Percentiles rank a stretch among this genome's conserved stretches.
Evolutionary conservation across 495 filamentous ascomycete genomes (phyloP).

Genomic region (Penicillium odoratum): DNA sequence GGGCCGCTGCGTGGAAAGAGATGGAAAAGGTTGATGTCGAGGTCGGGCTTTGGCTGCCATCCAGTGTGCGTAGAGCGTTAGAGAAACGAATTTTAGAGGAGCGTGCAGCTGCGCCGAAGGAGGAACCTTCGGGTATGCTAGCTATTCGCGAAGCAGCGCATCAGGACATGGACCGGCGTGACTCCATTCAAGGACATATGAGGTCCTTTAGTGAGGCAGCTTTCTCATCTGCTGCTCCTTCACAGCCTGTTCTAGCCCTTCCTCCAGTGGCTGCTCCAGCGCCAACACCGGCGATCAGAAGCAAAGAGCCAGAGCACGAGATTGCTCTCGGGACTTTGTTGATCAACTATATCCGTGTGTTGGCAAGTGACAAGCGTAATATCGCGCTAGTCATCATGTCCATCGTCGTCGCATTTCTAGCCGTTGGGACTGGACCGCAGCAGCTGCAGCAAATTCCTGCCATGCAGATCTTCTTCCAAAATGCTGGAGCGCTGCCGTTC

Average conservation of each 20-base stretch:
- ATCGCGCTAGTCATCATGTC: conserved; percentile 64
- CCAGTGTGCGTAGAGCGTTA: conserved; percentile 48
- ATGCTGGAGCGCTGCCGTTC: neutral
- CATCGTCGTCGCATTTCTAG: conserved; percentile 58
- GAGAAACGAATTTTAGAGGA: conserved; percentile 41
- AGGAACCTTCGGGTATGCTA: neutral
- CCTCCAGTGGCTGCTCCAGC: neutral
- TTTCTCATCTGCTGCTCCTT: neutral
- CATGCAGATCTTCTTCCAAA: conserved; percentile 16
- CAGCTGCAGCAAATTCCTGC: conserved; percentile 8
- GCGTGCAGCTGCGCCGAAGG: neutral
- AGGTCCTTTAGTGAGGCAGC: neutral
- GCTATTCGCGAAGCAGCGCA: neutral
- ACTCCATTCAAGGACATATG: neutral
- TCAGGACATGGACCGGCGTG: neutral
- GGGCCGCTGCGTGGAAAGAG: conserved; percentile 91
- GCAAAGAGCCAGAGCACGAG: conserved; percentile 19
- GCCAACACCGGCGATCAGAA: neutral
- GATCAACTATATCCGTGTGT: conserved; percentile 65
- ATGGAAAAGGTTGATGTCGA: conserved; percentile 98
- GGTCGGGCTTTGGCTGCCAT: conserved; percentile 69
- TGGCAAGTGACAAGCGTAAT: conserved; percentile 70
- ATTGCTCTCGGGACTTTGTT: conserved; percentile 60
- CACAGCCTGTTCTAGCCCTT: neutral
- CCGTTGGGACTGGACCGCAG: conserved; percentile 26